phyloP scores from a whole-genome alignment of 2,329 filamentous ascomycete genomes.

The Paracamarosporium sp. region DNA sequence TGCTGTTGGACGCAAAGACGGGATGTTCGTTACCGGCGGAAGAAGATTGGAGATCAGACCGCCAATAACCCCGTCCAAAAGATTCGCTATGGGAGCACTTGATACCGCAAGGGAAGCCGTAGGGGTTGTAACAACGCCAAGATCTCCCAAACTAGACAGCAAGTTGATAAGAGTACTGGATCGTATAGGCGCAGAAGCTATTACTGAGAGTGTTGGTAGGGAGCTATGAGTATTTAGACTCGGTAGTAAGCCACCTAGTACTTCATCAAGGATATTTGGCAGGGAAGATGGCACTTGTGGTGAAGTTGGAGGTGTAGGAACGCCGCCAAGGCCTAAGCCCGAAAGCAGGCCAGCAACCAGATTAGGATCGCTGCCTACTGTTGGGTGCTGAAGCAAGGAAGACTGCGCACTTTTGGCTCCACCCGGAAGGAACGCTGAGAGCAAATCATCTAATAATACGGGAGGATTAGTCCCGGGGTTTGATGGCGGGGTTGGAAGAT shows the following conservation, averaged over 20 bases:
- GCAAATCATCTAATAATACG: not conserved
- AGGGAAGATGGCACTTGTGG: not conserved
- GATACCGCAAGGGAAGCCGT: not conserved
- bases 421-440: not conserved
- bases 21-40: not conserved
- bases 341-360: not conserved
- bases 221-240: not conserved
- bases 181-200: not conserved
- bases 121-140: not conserved
- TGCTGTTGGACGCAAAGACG: not conserved
- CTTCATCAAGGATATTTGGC: not conserved
- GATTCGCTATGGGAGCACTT: not conserved
- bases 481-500: not conserved
- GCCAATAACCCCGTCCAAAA: not conserved
- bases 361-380: not conserved
- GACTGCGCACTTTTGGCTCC: not conserved
- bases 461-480: not conserved
- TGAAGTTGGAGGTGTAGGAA: not conserved
- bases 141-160: not conserved
- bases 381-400: not conserved
- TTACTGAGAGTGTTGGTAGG: no score
- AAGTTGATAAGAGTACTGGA: not conserved
- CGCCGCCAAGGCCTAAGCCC: not conserved
- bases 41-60: not conserved
- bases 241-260: not conserved